Base-by-base conservation (phyloP, 768 basidiomycete species). In the Psilocybe subaeruginosa region DNA sequence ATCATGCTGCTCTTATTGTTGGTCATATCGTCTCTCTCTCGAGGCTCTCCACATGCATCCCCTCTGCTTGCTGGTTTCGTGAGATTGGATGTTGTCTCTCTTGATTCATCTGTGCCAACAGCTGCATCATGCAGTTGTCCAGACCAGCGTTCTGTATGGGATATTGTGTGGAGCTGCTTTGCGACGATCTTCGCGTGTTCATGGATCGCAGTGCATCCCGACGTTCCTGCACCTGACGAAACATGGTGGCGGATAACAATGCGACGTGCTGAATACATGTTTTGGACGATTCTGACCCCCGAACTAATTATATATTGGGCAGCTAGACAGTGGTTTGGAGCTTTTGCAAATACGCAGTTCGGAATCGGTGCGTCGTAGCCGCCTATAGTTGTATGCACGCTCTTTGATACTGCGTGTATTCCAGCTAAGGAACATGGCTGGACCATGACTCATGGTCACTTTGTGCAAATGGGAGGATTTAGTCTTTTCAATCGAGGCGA, bases 381-480 rank as follows among this genome's bases (percentile, higher is more conserved):
- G 23, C 30, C 9, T 11, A 16, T 30, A 27, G 8, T 33, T 14
- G n/a, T 16, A 16, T 23, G 16, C 19, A 19, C 11, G 0, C 7
- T 50, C 50, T 30, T 4, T 52, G 11, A 8, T 49, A 49, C 19
- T 30, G 33, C n/a, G 3, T 31, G 30, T 3, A 17, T 31, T 29
- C 7, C 33, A 29, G 50, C 33, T 7, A 35, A 35, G 11, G 33
- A 35, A 35, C 33, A 35, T 8, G 50, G 50, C 3, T 52, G 50
- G 50, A 52, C 50, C 11, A 52, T 30, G 27, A 55, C 54, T 3
- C 54, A 55, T 45, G 54, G 37, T 16, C 41, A 43, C 19, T 31
- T 55, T 19, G 33, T 41, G 4, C 37, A 43, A 19, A 55, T 55
- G 54, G 54, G 54, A 41, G 54, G 54, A 9, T 55, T 55, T n/a